Evolutionary conservation across 148 eudicot genomes (phyloP), one percentile per base, ranked within the genome.

Genomic region (Spergularia marina): DNA sequence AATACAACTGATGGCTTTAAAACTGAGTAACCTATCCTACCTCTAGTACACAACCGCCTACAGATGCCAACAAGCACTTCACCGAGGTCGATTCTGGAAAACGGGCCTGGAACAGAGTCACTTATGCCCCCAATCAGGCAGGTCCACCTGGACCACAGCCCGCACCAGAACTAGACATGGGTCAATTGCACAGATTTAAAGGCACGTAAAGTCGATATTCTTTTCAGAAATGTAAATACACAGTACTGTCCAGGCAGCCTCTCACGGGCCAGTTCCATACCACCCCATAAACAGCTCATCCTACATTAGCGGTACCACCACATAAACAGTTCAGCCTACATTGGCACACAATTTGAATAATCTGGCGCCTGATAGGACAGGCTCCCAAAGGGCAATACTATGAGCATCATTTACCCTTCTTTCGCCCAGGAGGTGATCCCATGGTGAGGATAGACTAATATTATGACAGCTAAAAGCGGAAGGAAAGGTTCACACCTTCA

Each of bases 401-500:
- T 63, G n/a, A 6, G 47, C 14, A 51, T 23, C 12, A 52, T 18
- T 52, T 18, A 51, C 57, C 56, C 68, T 11, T 65, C 68, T 39
- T 39, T 67, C 10, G 71, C 34, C 21, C 10, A 67, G 2, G 16
- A n/a, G 71, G 16, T 67, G 55, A 66, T 47, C 49, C 49, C 49
- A 44, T 44, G 49, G 49, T 6, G 49, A 16, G 53, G 15, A 8
- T 34, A 64, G 18, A 39, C 72, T 68, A 49, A 17, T 49, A 68
- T 51, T 52, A 52, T 52, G 57, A 52, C 41, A 49, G 12, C 11
- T 21, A 40, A 70, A 70, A 10, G 16, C 17, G 53, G 40, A 36
- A 70, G 57, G 25, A 64, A 34, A 63, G 79, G 72, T 81, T 76
- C 76, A 79, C 90, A 94, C 98, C 98, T 94, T 94, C 81, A 73